These are phyloP conservation scores for Leucogyrophana mollusca DNA, from an alignment of 768 basidiomycete species.

Conservation along the genomic window DNA sequence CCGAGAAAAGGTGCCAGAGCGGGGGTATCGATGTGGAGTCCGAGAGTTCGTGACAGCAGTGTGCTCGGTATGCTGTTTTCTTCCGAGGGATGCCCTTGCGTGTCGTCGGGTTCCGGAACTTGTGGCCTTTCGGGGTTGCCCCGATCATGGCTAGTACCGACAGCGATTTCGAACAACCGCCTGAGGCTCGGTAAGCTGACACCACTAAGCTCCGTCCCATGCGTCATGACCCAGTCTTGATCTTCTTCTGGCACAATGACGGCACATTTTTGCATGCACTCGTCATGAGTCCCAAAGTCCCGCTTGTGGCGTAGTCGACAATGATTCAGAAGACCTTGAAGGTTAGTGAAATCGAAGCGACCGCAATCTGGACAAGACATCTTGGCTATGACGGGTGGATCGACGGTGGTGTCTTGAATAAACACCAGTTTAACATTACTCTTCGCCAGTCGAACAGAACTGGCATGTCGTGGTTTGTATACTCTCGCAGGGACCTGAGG, in stretches of 20 bases:
- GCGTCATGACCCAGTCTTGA: constrained; percentile 30
- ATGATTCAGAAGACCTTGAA: constrained; percentile 54
- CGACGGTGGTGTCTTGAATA: constrained; percentile 33
- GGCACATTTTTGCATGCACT: constrained; percentile 47
- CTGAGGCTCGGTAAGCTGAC: constrained; percentile 38
- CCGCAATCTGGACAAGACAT: constrained; percentile 42
- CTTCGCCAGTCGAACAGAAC: constrained; percentile 17
- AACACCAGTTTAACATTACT: constrained; percentile 38
- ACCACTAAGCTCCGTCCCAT: constrained; percentile 40
- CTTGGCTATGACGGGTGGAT: constrained; percentile 31
- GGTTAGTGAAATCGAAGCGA: constrained; percentile 47
- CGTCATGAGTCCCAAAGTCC: constrained; percentile 51
- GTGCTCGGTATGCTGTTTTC: constrained; percentile 26
- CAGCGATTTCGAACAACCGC: constrained; percentile 49
- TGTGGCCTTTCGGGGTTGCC: constrained; percentile 11
- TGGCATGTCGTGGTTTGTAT: constrained; percentile 22
- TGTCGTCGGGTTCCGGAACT: neutral
- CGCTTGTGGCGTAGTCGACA: constrained; percentile 47
- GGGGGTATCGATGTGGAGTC: constrained; percentile 50
- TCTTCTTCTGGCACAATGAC: constrained; percentile 32
- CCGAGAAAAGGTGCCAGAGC: constrained; percentile 52
- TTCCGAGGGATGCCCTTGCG: constrained; percentile 1
- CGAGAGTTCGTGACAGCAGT: constrained; percentile 46
- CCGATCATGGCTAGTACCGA: constrained; percentile 33
- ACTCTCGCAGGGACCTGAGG: constrained; percentile 21